Evolutionary conservation across 768 basidiomycete species (phyloP).

Genomic region (Clathrus columnatus): DNA sequence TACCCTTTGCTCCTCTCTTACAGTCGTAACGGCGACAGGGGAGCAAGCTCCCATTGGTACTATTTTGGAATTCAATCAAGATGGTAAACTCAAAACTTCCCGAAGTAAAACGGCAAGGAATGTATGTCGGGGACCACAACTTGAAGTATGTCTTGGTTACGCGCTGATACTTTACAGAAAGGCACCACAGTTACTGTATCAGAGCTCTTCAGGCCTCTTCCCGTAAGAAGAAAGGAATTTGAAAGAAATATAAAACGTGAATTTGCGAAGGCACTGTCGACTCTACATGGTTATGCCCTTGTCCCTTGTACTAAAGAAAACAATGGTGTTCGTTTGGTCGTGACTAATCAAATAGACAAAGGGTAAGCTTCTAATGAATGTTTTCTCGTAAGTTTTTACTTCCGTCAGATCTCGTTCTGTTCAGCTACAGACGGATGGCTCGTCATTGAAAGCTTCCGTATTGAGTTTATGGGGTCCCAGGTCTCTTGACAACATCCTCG

Average conservation of each 20-base stretch:
- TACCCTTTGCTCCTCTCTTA: constrained; percentile 63
- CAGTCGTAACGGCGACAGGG: constrained; percentile 64
- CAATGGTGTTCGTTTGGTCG: constrained; percentile 61
- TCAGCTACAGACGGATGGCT: constrained; percentile 68
- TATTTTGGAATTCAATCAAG: constrained; percentile 59
- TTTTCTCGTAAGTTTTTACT: neutral
- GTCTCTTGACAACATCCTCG: constrained; percentile 62
- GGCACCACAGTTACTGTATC: constrained; percentile 77
- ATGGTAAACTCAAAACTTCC: constrained; percentile 49
- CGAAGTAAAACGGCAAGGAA: constrained; percentile 63
- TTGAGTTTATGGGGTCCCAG: constrained; percentile 81
- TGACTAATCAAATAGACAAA: constrained; percentile 56
- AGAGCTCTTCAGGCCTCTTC: constrained; percentile 69
- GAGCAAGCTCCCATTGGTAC: constrained; percentile 71
- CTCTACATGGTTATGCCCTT: constrained; percentile 84
- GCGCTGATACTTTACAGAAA: constrained; percentile 37
- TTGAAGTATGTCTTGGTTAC: neutral
- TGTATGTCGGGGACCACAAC: constrained; percentile 32
- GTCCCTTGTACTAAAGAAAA: constrained; percentile 58
- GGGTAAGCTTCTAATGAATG: constrained; percentile 42
- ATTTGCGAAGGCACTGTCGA: constrained; percentile 71
- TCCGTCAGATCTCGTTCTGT: constrained; percentile 30
- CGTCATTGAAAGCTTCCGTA: constrained; percentile 54
- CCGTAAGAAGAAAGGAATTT: constrained; percentile 88
- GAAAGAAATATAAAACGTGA: constrained; percentile 85